These are phyloP conservation scores for Takakia lepidozioides DNA, from an alignment of 225 moss, liverwort and hornwort genomes.

Conservation along the genomic window DNA sequence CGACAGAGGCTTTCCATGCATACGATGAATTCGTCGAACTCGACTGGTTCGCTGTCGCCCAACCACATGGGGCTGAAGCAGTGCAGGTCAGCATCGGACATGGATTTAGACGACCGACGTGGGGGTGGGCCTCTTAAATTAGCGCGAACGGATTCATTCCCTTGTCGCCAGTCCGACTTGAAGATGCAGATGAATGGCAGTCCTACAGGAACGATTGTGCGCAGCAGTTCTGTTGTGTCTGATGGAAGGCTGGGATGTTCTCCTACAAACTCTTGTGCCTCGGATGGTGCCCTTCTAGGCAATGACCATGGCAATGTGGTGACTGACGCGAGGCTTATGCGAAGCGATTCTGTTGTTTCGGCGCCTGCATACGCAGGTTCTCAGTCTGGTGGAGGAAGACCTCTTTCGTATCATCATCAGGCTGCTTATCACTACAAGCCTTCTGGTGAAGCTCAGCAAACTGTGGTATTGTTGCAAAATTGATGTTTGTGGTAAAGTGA, in stretches of 20 bases:
- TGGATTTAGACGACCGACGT: conserved; percentile 71
- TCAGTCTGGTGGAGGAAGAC: conserved; percentile 60
- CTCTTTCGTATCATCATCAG: conserved; percentile 91
- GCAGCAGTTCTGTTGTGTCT: conserved; percentile 82
- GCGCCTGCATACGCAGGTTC: conserved; percentile 63
- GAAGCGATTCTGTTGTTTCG: conserved; percentile 79
- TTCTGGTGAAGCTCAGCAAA: conserved; percentile 57
- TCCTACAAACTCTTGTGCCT: conserved; percentile 89
- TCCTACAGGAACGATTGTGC: conserved; percentile 77
- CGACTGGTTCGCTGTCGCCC: conserved; percentile 79
- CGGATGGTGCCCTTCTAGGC: conserved; percentile 79
- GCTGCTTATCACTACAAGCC: conserved; percentile 79
- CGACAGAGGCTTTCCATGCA: conserved; percentile 70
- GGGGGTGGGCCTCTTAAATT: conserved; percentile 72
- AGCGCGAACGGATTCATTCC: conserved; percentile 88
- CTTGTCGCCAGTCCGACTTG: conserved; percentile 77
- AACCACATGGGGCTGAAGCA: conserved; percentile 80
- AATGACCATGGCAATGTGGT: conserved; percentile 86
- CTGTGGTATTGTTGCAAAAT: no score
- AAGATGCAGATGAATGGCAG: conserved; percentile 99
- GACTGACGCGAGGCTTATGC: conserved; percentile 74
- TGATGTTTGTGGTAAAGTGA: no score
- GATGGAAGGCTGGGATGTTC: conserved; percentile 90
- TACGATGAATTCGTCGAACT: conserved; percentile 80
- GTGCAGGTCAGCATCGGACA: conserved; percentile 76